These are phyloP conservation scores for Penicillium herquei DNA, from an alignment of 495 filamentous ascomycete genomes.

Conservation along the genomic window DNA sequence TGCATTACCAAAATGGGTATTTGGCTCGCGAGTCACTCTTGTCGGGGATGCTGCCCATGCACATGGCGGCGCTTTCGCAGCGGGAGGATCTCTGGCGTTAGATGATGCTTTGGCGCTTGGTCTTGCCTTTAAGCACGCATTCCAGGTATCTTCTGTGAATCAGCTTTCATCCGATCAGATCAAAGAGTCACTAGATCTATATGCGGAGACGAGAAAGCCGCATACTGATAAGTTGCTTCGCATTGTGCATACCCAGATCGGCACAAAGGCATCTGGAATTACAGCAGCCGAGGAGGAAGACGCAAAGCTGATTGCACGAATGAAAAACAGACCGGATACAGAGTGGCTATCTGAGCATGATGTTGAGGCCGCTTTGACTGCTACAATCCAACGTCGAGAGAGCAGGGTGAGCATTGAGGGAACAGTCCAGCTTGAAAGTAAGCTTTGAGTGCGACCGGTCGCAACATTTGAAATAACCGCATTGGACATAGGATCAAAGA, in stretches of 20 bases:
- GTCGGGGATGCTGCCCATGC: constrained; percentile 51
- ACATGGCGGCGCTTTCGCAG: constrained; percentile 50
- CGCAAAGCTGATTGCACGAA: constrained; percentile 33
- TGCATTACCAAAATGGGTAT: constrained; percentile 40
- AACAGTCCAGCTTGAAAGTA: too few relatives aligned
- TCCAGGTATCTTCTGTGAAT: not conserved
- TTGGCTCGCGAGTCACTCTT: constrained; percentile 37
- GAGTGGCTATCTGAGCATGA: constrained; percentile 50
- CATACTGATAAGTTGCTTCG: constrained; percentile 40
- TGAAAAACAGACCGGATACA: constrained; percentile 35
- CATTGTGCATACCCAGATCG: constrained; percentile 39
- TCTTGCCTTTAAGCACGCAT: constrained; percentile 25
- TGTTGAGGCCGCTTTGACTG: constrained; percentile 36
- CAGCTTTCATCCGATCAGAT: constrained; percentile 24
- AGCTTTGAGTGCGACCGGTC: too few relatives aligned
- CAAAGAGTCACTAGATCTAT: constrained; percentile 32
- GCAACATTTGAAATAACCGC: too few relatives aligned
- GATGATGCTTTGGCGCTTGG: constrained; percentile 42
- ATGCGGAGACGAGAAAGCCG: constrained; percentile 39
- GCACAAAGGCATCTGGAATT: constrained; percentile 16
- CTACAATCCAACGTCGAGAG: not conserved
- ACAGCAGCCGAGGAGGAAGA: constrained; percentile 33
- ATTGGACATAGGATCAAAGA: too few relatives aligned
- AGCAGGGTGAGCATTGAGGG: too few relatives aligned
- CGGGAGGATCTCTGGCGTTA: constrained; percentile 50